These are phyloP conservation scores for Tylopilus sp. DNA, from an alignment of 768 basidiomycete species.

Conservation along the genomic window DNA sequence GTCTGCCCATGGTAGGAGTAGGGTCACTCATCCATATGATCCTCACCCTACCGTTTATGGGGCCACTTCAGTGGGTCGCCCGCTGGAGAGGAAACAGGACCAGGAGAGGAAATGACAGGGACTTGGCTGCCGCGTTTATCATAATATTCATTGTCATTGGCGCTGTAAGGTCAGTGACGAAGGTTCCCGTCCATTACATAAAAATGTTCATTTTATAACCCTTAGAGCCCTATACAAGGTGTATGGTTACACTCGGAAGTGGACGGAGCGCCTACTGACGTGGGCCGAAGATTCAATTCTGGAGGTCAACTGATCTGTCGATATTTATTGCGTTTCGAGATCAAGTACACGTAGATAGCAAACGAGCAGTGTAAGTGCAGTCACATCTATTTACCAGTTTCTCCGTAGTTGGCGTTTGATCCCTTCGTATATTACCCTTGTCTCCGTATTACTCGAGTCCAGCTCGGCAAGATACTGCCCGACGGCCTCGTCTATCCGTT, in stretches of 20 bases:
- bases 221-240: constrained; percentile 67
- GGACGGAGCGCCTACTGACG: constrained; percentile 57
- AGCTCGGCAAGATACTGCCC: constrained; percentile 74
- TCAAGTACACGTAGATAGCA: constrained; percentile 17
- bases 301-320: constrained; percentile 53
- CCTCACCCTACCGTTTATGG: constrained; percentile 57
- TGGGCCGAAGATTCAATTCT: constrained; percentile 80
- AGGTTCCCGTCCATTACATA: not conserved
- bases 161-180: constrained; percentile 49
- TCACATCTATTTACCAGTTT: constrained; percentile 53
- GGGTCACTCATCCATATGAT: constrained; percentile 74
- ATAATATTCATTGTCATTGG: constrained; percentile 59
- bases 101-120: constrained; percentile 51
- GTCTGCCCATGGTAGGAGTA: constrained; percentile 75
- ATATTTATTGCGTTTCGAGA: constrained; percentile 8
- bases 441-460: constrained; percentile 57
- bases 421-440: constrained; percentile 61
- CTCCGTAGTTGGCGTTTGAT: constrained; percentile 68
- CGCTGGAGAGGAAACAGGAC: constrained; percentile 58
- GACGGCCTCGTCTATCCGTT: constrained; percentile 67
- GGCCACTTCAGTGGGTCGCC: constrained; percentile 67
- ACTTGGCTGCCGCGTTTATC: constrained; percentile 65
- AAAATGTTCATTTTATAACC: constrained; percentile 10
- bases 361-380: constrained; percentile 1
- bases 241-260: constrained; percentile 57